Base-by-base conservation (phyloP, 306 rosid species). In the Sphenostylis stenocarpa region DNA sequence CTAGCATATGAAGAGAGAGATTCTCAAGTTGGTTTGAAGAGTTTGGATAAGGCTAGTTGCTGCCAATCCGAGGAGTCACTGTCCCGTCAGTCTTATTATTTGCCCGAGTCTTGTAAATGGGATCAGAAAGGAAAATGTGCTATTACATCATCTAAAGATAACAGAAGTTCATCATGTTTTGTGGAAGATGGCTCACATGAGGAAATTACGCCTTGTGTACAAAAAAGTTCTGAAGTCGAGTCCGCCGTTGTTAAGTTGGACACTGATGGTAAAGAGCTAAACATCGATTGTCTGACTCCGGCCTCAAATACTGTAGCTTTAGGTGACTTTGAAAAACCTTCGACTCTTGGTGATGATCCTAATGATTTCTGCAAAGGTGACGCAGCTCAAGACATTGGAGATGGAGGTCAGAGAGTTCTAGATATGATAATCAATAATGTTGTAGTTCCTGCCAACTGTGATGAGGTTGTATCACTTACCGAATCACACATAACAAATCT, bases 61-160 rank as follows among this genome's bases (percentile, higher is more conserved):
- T 19, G 44, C 79, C 81, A 69, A 51, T 74, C 55, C 6, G 73
- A 51, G 23, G 84, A 74, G 70, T 48, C 44, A 38, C 48, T 73
- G 58, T 55, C 83, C 43, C 12, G 70, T 77, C 77, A 80, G 33
- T 73, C 85, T 34, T 44, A 9, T 70, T 49, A 73, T 61, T 61
- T 72, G 48, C 72, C 74, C 7, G 82, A 75, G 66, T 78, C 77
- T 20, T 79, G 87, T 75, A 84, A 78, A 75, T 86, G 87, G 90
- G 90, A 84, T 49, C 84, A 52, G 77, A 86, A 86, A 84, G 90
- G 90, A 67, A 84, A 86, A 84, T 75, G 57, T 67, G 79, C 73
- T 60, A 19, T 44, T 73, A 12, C 77, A 74, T 70, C 77, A 53
- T 67, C 48, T 56, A 67, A 67, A 47, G 80, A 75, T 34, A 48